Evolutionary conservation across 371 early-diverging fungal species (phyloP).

Genomic region (Syncephalastrum contaminatum): DNA sequence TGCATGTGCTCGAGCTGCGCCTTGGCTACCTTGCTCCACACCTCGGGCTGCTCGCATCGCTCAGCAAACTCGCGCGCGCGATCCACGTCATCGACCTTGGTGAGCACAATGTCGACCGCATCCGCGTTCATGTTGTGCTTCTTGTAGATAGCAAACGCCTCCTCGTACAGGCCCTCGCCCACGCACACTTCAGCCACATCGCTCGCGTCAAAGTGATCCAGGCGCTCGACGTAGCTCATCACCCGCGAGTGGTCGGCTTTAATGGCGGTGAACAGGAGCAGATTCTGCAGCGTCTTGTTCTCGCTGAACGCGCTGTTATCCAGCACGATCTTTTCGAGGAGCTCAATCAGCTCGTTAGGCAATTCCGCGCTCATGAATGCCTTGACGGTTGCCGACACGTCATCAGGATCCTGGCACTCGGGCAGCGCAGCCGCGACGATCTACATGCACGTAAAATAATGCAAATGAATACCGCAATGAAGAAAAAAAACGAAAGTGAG

Average conservation of each 20-base stretch:
- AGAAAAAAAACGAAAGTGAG: neutral
- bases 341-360: conserved; percentile 93
- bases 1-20: conserved; percentile 88
- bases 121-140: conserved; percentile 87
- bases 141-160: conserved; percentile 95
- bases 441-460: conserved; percentile 2
- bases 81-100: conserved; percentile 88
- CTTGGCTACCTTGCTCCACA: conserved; percentile 93
- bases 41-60: conserved; percentile 82
- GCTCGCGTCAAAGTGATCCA: conserved; percentile 93
- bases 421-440: conserved; percentile 85
- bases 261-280: conserved; percentile 95
- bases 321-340: conserved; percentile 94
- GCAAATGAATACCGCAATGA: neutral
- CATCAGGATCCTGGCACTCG: conserved; percentile 94
- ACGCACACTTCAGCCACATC: conserved; percentile 95
- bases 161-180: conserved; percentile 85
- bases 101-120: conserved; percentile 89
- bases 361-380: conserved; percentile 97
- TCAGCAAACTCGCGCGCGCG: conserved; percentile 96
- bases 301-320: conserved; percentile 91
- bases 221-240: conserved; percentile 88
- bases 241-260: conserved; percentile 91
- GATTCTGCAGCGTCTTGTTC: conserved; percentile 95
- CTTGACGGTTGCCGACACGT: conserved; percentile 95